phyloP scores from a whole-genome alignment of 495 filamentous ascomycete species.

The Penicillium simplicissimum region DNA sequence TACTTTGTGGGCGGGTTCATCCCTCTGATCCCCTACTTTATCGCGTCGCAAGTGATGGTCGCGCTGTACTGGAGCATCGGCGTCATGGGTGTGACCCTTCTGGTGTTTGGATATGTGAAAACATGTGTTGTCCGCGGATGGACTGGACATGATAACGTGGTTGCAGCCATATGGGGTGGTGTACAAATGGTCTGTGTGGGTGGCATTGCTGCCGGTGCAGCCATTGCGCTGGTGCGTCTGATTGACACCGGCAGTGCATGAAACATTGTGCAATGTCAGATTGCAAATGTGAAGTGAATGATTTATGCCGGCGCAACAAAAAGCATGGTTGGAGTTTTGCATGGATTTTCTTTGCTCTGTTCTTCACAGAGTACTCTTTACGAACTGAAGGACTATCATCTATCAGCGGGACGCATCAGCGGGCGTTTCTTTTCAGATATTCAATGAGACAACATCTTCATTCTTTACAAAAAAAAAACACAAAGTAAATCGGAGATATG shows the following conservation, averaged over 20 bases:
- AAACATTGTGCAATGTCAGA: not conserved
- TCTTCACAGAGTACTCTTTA: slow-evolving; percentile 4
- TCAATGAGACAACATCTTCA: not conserved
- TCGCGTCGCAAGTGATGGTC: slow-evolving; percentile 52
- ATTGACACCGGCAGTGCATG: slow-evolving; percentile 37
- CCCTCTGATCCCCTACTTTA: slow-evolving; percentile 73
- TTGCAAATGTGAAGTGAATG: not conserved
- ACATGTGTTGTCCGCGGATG: slow-evolving; percentile 53
- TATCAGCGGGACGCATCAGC: slow-evolving; percentile 9
- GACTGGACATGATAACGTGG: slow-evolving; percentile 39
- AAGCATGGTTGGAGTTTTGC: slow-evolving; percentile 19
- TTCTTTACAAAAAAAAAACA: not conserved
- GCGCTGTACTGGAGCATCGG: slow-evolving; percentile 69
- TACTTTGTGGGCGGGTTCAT: slow-evolving; percentile 75
- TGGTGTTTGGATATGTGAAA: slow-evolving; percentile 72
- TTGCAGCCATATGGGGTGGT: slow-evolving; percentile 49
- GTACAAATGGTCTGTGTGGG: slow-evolving; percentile 67
- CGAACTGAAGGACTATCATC: not conserved
- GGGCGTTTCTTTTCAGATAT: slow-evolving; percentile 5
- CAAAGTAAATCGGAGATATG: not conserved
- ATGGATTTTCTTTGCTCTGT: not conserved
- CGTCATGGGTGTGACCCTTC: slow-evolving; percentile 67
- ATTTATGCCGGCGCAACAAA: slow-evolving; percentile 3
- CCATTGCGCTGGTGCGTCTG: slow-evolving; percentile 59
- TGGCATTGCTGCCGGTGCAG: slow-evolving; percentile 63